Base-by-base conservation (phyloP, 768 basidiomycete genomes). In the Tylopilus intermedius region DNA sequence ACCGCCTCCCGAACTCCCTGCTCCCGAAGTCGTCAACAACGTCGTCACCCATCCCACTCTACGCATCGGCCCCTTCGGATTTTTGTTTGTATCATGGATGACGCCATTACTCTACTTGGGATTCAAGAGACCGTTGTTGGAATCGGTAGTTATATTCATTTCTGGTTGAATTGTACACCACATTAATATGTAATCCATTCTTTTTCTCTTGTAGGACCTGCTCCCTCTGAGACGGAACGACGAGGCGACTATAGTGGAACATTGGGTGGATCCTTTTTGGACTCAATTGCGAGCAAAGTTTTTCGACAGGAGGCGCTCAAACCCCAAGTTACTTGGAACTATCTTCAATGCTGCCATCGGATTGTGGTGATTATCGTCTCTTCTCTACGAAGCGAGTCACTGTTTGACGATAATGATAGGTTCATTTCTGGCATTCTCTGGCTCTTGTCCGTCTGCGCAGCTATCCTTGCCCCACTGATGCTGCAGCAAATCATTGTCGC, bases 81-180 rank as follows among this genome's bases (percentile, higher is more conserved):
- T 65, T 46, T n/a, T 65, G 26, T 60, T 55, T 41, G n/a, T 65
- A 24, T 55, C 64, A 8, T 65, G 64, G 64, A 58, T 65, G 55
- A 62, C 64, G 14, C 64, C 64, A 8, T 50, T 65, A 47, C 56
- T 65, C 47, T 45, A 37, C n/a, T 50, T 65, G 54, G 64, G 64
- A 47, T 49, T 61, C 29, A 65, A 62, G 55, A 57, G 64, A 30
- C 64, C 64, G n/a, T 55, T 65, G 55, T 50, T 65, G 58, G 61
- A 65, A 65, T 61, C 64, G 64, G 64, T 65, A 61, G 61, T 61
- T 65, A 62, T 65, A 54, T 65, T 58, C 29, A 18, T 38, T 55
- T 62, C 56, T 57, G 58, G 63, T 13, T 65, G 29, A 62, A 5
- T 4, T 58, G 56, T 62, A 65, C 30, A 50, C 55, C 51, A 33